Evolutionary conservation across 2,329 filamentous ascomycete species (phyloP).

Genomic region (Macrophomina phaseolina): DNA sequence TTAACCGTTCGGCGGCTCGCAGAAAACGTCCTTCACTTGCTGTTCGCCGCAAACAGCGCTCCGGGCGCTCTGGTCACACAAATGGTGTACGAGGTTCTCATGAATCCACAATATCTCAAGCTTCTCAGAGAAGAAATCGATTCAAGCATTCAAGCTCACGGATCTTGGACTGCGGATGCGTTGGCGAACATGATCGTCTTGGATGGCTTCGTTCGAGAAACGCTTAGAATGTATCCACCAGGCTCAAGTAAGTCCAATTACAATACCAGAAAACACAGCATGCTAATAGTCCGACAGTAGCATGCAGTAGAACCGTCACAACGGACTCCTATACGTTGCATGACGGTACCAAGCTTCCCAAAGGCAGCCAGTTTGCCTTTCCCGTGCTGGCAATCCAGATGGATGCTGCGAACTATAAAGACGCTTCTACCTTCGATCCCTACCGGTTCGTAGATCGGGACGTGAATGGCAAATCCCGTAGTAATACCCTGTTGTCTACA

Average conservation of each 20-base stretch:
- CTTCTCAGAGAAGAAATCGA: background rate
- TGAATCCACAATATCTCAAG: background rate
- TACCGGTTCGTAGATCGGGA: no score
- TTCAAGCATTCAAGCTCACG: no score
- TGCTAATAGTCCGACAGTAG: no score
- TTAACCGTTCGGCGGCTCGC: background rate
- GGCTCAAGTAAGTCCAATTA: background rate
- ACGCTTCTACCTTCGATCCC: no score
- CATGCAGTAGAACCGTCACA: background rate
- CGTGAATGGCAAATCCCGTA: no score
- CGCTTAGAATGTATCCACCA: background rate
- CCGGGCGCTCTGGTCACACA: background rate
- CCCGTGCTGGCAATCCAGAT: conserved; percentile 24
- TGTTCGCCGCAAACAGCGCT: conserved; percentile 3
- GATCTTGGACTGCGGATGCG: no score
- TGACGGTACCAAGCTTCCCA: conserved; percentile 30
- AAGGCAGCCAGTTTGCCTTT: conserved; percentile 28
- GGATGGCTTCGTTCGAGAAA: conserved; percentile 1
- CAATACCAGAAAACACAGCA: no score
- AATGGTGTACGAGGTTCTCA: conserved; percentile 8
- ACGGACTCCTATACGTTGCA: conserved; percentile 18
- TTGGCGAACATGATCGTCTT: background rate
- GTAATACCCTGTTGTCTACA: no score
- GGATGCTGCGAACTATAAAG: conserved; percentile 11
- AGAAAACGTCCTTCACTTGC: background rate